Evolutionary conservation across 129 eudicot genomes (phyloP), one percentile per base, ranked within the genome.

Genomic region (Saposhnikovia divaricata): DNA sequence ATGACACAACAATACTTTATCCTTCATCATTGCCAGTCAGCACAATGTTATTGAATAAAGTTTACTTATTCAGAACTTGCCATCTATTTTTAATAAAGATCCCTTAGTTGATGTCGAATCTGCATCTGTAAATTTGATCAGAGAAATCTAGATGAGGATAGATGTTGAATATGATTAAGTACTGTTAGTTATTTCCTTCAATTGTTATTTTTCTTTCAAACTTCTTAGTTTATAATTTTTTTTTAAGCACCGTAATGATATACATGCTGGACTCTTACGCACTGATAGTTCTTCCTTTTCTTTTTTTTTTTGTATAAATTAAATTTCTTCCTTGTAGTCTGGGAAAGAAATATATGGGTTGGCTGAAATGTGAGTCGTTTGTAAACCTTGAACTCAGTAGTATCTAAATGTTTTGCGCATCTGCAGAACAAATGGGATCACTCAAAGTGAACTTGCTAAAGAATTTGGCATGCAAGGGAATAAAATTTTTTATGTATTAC

Each of bases 371-470:
- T 50, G 66, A n/a, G 23, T 27, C 55, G 16, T 16, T 59, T 82
- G 68, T 53, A 23, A 72, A 65, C 57, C 57, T 45, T 75, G 48
- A 40, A 14, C 53, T 50, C 31, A 14, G 71, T 68, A 57, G 59
- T n/a, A 3, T 71, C 9, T 57, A 51, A 48, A 9, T 79, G 74
- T 55, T 75, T 81, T 61, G 57, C 69, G 61, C 79, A 40, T 76
- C 40, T 86, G 76, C 89, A 94, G 97, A 81, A 83, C 85, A 25
- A 87, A 90, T 77, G 98, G 97, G 77, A 73, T 95, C 42, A 80
- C 98, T 53, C 98, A 95, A 82, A 85, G 82, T 86, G 94, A 95
- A 57, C 92, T 95, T 65, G 81, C 92, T n/a, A 92, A 90, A 86
- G 97, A 90, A 78, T 80, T 92, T 75, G 89, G 87, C 57, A 86